Evolutionary conservation across 1,284 basidiomycete species (phyloP).

Genomic region (Bondarzewia mesenterica): DNA sequence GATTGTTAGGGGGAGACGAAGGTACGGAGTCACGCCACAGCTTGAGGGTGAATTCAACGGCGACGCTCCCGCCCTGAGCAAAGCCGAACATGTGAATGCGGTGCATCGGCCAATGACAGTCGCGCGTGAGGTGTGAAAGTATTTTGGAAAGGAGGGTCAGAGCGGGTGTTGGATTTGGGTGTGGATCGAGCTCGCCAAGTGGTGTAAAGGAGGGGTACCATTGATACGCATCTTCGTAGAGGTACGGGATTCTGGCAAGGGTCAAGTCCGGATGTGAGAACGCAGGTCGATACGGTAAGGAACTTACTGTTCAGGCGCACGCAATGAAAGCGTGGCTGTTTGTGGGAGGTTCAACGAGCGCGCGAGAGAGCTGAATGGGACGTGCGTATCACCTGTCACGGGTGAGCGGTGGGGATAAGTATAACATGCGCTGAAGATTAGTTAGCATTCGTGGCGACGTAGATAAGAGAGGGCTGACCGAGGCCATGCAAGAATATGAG

Average conservation of each 20-base stretch:
- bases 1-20: no score
- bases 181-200: conserved; percentile 62
- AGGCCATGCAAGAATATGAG: conserved; percentile 84
- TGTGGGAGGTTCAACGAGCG: conserved; percentile 74
- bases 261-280: neutral
- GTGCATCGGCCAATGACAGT: conserved; percentile 58
- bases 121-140: conserved; percentile 46
- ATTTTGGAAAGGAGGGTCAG: conserved; percentile 47
- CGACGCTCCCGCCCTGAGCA: conserved; percentile 81
- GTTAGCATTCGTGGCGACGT: no score
- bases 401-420: neutral
- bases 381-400: conserved; percentile 74
- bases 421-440: no score
- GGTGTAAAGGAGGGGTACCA: conserved; percentile 85
- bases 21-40: conserved; percentile 38
- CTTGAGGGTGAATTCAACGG: conserved; percentile 57
- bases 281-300: neutral
- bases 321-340: conserved; percentile 75
- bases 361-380: conserved; percentile 70
- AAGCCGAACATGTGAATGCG: conserved; percentile 86
- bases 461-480: conserved; percentile 38
- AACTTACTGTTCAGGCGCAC: conserved; percentile 70
- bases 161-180: conserved; percentile 66
- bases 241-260: conserved; percentile 60
- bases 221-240: conserved; percentile 75